Conservation (phyloP, 73 alveolate genomes). For the Tetrahymena borealis region DNA sequence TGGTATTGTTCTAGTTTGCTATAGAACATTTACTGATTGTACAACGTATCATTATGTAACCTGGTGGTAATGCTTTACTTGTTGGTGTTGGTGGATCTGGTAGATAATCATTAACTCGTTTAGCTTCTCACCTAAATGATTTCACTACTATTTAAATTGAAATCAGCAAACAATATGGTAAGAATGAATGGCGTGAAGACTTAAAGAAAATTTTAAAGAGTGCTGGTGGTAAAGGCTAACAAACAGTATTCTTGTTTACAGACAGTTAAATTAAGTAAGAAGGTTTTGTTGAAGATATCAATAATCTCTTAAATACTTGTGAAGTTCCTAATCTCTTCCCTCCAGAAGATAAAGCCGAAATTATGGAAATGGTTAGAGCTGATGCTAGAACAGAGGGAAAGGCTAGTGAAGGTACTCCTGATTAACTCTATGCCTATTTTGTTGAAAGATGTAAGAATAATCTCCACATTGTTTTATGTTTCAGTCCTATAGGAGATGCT, state of each 20-base stretch:
- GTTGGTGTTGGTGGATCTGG: conserved; percentile 99
- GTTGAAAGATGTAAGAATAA: conserved; percentile 90
- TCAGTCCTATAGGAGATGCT: conserved; percentile 99
- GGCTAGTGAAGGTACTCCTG: conserved; percentile 96
- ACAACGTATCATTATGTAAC: conserved; percentile 89
- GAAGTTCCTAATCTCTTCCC: conserved; percentile 98
- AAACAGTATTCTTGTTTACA: conserved; percentile 85
- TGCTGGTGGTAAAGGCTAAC: conserved; percentile 79
- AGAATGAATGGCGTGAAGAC: conserved; percentile 97
- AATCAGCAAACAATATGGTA: conserved; percentile 93
- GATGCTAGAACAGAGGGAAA: conserved; percentile 92
- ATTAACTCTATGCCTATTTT: conserved; percentile 81
- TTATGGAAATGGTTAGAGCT: conserved; percentile 92
- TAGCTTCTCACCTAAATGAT: conserved; percentile 95
- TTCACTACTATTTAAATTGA: conserved; percentile 92
- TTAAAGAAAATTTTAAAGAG: conserved; percentile 84
- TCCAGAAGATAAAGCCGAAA: conserved; percentile 97
- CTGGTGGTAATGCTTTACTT: conserved; percentile 98
- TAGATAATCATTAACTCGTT: conserved; percentile 90
- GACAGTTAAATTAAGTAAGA: conserved; percentile 97
- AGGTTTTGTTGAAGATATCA: conserved; percentile 96
- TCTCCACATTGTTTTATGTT: conserved; percentile 92
- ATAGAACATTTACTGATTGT: conserved; percentile 97
- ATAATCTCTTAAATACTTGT: conserved; percentile 96
- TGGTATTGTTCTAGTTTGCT: conserved; percentile 97